Conservation (phyloP, 257 asterid species). For the Oldenlandia corymbosa region DNA sequence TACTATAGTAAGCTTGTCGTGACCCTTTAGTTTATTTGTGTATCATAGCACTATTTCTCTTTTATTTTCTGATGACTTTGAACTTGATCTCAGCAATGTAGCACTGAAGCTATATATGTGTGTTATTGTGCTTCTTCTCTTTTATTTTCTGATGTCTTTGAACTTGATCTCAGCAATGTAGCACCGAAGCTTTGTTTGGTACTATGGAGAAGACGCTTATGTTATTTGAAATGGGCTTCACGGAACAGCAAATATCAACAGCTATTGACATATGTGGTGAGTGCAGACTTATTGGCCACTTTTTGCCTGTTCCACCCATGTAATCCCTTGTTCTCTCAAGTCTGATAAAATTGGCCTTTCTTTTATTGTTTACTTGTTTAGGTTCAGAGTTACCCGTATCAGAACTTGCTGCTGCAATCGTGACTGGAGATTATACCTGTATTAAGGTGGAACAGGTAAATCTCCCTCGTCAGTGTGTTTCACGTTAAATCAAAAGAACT, state of each 20-base stretch:
- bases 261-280: constrained; percentile 86
- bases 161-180: constrained; percentile 43
- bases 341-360: no score
- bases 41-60: not conserved
- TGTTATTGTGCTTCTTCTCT: not conserved
- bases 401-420: constrained; percentile 65
- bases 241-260: constrained; percentile 70
- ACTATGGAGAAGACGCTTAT: constrained; percentile 90
- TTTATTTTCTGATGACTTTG: constrained; percentile 17
- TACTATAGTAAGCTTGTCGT: no score
- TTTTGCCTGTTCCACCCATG: constrained; percentile 1
- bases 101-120: constrained; percentile 39
- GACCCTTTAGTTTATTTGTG: not conserved
- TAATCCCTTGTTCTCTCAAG: not conserved
- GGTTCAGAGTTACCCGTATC: constrained; percentile 67
- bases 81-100: constrained; percentile 43
- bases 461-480: constrained; percentile 2
- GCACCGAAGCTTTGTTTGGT: constrained; percentile 69
- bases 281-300: constrained; percentile 24
- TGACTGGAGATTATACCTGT: constrained; percentile 34
- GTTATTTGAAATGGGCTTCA: constrained; percentile 87
- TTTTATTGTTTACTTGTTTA: constrained; percentile 21
- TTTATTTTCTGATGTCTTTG: constrained; percentile 16
- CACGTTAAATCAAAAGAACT: not conserved
- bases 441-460: constrained; percentile 40